phyloP scores from a whole-genome alignment of 1,139 yeast genomes.

The Tardiomyces digboiensis region DNA sequence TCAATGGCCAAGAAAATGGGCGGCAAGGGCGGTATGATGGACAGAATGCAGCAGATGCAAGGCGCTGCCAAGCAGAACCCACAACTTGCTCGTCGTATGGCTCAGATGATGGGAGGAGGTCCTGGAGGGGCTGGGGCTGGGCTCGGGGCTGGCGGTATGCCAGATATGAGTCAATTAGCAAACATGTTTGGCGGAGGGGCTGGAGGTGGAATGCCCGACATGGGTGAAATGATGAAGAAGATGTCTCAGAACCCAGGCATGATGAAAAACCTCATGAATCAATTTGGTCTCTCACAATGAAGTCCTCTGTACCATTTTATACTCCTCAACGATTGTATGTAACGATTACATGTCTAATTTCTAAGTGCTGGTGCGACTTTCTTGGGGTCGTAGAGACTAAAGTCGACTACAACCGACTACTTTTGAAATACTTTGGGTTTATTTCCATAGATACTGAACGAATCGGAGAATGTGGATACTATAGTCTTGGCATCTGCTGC shows the following conservation, averaged over 20 bases:
- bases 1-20: conserved; percentile 73
- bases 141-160: conserved; percentile 32
- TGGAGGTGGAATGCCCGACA: conserved; percentile 35
- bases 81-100: conserved; percentile 29
- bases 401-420: too few species aligned
- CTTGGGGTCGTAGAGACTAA: too few species aligned
- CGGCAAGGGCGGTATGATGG: conserved; percentile 39
- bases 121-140: conserved; percentile 15
- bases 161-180: conserved; percentile 41
- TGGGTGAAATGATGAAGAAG: conserved; percentile 45
- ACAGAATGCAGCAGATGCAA: conserved; percentile 29
- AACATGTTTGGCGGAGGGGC: conserved; percentile 28
- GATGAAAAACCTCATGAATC: conserved; percentile 77
- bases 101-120: conserved; percentile 20
- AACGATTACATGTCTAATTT: too few species aligned
- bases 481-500: too few species aligned
- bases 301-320: not conserved
- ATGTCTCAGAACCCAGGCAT: conserved; percentile 57
- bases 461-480: too few species aligned
- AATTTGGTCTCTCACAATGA: conserved; percentile 43
- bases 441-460: too few species aligned
- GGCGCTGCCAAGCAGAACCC: conserved; percentile 22
- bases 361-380: too few species aligned
- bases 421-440: too few species aligned
- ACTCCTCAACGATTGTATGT: not conserved